Conservation (phyloP, 768 basidiomycete genomes). For the Podaxis carcinomalis region DNA sequence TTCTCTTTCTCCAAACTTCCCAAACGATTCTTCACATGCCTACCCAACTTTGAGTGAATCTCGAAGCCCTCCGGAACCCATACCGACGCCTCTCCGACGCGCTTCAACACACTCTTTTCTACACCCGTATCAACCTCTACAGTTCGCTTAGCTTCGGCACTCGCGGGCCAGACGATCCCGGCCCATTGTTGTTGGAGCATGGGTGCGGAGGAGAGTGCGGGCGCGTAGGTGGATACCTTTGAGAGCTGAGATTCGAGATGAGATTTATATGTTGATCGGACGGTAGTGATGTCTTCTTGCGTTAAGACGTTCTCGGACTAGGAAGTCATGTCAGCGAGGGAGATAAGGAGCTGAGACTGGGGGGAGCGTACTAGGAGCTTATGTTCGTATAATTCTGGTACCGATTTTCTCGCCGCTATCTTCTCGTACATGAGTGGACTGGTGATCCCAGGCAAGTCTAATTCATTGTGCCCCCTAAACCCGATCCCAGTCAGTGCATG, state of each 20-base stretch:
- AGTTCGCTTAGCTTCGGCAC: conserved; percentile 37
- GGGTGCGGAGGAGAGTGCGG: conserved; percentile 36
- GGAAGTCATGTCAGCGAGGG: not conserved
- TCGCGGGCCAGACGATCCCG: conserved; percentile 60
- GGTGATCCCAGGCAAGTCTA: conserved; percentile 84
- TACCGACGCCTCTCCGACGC: conserved; percentile 69
- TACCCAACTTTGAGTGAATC: conserved; percentile 71
- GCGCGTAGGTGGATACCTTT: conserved; percentile 28
- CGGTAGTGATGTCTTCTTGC: conserved; percentile 37
- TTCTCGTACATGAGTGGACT: conserved; percentile 90
- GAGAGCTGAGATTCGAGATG: conserved; percentile 62
- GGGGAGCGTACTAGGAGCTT: conserved; percentile 59
- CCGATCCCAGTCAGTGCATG: not conserved
- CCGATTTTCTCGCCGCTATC: conserved; percentile 72
- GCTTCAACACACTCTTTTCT: conserved; percentile 39
- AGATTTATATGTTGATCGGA: conserved; percentile 56
- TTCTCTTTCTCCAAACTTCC: conserved; percentile 60
- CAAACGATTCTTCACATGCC: conserved; percentile 78
- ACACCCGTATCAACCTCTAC: conserved; percentile 67
- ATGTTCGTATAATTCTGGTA: conserved; percentile 79
- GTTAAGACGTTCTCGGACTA: conserved; percentile 53
- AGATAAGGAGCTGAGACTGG: not conserved
- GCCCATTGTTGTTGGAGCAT: conserved; percentile 70
- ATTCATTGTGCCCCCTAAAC: conserved; percentile 72
- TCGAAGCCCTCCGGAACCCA: conserved; percentile 56